Evolutionary conservation across 169 alveolate genomes (phyloP), one percentile per base, ranked within the genome.

Genomic region (Cryptosporidium parvum): DNA sequence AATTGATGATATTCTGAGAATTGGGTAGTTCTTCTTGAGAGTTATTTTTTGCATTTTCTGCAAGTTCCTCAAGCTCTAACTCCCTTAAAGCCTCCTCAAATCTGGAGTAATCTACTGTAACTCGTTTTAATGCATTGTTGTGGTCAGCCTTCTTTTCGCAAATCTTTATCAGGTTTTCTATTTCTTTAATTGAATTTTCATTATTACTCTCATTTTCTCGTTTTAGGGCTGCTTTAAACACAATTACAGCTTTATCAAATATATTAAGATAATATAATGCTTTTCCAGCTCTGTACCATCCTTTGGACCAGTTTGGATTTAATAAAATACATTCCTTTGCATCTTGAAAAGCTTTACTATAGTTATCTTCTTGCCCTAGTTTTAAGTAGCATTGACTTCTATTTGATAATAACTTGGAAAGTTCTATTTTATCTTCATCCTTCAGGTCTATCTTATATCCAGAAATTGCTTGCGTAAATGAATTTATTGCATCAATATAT

Each of bases 111-210:
- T 80, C 89, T 8, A 80, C 89, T 8, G 89, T 80, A 9, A 80
- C 75, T 62, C 89, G 37, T 42, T 59, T 59, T 37, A 80, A 21
- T 80, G 89, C 89, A 44, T 53, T 29, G 10, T 62, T 65, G 33
- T 80, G 89, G n/a, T 80, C 89, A 35, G 89, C 75, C 44, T 80
- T 80, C 37, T 80, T 80, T 80, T 80, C 80, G 37, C 89, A 80
- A 59, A 80, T 62, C 37, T 59, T 51, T 14, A 80, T 65, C 6
- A 59, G 26, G 14, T n/a, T 65, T 42, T 61, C 80, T n/a, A 80
- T 80, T 65, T 80, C 89, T 33, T 62, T 52, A 14, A 62, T 42
- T 3, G 68, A 39, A 4, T 70, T 70, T 18, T 70, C 67, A 21
- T 61, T 37, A 29, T 44, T 62, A 18, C 21, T 26, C 16, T 58